Evolutionary conservation across 2,329 filamentous ascomycete genomes (phyloP), one percentile per base, ranked within the genome.

Genomic region (Exophiala mesophila): DNA sequence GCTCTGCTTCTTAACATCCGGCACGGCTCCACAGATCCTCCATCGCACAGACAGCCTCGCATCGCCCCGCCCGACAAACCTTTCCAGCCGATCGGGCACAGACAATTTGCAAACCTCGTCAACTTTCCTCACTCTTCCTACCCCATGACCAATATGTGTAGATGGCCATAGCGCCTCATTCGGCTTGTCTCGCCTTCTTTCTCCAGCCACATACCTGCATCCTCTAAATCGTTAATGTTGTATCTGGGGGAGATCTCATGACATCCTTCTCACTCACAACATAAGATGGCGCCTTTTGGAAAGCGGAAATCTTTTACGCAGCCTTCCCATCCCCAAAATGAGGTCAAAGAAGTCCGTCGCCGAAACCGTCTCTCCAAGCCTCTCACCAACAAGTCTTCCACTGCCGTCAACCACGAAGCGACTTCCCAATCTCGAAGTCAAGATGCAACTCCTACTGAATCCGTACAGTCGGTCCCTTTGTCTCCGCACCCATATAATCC

Each of bases 331-430:
- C 12, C 13, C 12, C 18, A 31, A n/a, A 28, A 16, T n/a, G 36
- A 46, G 18, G 34, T 34, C 16, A 29, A 40, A n/a, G 51, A 53
- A 23, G 17, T 45, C 32, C 49, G 46, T 30, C 45, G 49, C n/a
- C 41, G 52, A 33, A 50, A 54, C 18, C 52, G 52, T n/a, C 26
- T 56, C 21, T 56, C 53, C 3, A 56, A 56, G 36, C 53, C 53
- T 20, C 40, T 41, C 3, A 56, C 53, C 17, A 52, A 47, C 37
- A 54, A 46, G 21, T 26, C 43, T 10, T 32, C 39, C 7, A 42
- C 35, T 5, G 44, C 15, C 35, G 18, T 26, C 12, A 7, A 6
- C 7, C 23, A 6, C 23, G 23, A 26, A 26, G 6, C 23, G 23
- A 26, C 12, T 7, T 12, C 6, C 12, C 23, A 6, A 6, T 26